Conservation (phyloP, 257 asterid species). For the Capsicum pubescens region DNA sequence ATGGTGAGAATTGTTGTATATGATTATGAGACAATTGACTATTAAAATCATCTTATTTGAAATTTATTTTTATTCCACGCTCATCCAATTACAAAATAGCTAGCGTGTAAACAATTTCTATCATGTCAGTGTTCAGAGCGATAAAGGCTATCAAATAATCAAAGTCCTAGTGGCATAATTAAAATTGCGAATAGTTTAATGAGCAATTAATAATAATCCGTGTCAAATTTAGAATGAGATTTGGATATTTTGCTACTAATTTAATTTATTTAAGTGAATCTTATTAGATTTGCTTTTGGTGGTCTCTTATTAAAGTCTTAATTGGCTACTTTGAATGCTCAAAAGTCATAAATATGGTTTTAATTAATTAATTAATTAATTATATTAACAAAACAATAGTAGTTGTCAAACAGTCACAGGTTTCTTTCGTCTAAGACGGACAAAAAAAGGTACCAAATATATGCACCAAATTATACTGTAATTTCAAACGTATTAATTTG, state of each 20-base stretch:
- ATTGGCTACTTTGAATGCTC: constrained; percentile 22
- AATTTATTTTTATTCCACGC: background rate
- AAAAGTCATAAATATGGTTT: constrained; percentile 1
- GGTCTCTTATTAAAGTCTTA: background rate
- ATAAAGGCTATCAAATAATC: background rate
- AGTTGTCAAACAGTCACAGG: background rate
- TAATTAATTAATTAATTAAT: too few species aligned
- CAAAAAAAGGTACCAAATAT: background rate
- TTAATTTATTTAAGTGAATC: background rate
- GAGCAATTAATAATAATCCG: background rate
- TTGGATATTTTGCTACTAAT: background rate
- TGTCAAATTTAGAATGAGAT: background rate
- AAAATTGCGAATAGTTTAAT: background rate
- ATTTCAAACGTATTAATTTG: background rate
- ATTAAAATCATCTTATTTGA: background rate
- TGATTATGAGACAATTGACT: background rate
- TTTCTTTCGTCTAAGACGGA: background rate
- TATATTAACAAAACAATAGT: too few species aligned
- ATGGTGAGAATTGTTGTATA: background rate
- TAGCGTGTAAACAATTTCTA: background rate
- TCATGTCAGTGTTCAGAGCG: background rate
- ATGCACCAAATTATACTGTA: background rate
- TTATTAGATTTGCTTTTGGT: background rate
- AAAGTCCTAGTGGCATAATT: too few species aligned
- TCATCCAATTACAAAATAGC: too few species aligned